phyloP scores from a whole-genome alignment of 768 basidiomycete species.

The Paxillus rubicundulus region DNA sequence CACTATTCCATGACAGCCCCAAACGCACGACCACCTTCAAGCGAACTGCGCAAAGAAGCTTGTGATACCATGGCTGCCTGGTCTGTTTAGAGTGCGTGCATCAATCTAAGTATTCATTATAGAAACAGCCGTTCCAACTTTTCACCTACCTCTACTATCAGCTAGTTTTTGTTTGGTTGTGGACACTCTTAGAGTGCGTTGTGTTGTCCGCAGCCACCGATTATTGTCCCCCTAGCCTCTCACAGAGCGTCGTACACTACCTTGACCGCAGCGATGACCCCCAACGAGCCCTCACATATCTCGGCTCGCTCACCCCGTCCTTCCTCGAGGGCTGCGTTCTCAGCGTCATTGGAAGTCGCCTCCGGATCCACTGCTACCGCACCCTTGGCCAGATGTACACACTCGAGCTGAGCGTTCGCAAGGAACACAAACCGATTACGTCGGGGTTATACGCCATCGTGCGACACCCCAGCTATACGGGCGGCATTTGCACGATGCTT shows the following conservation, averaged over 20 bases:
- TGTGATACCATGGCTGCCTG: neutral
- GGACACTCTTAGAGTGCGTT: neutral
- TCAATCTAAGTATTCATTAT: too few species aligned
- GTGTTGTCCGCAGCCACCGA: neutral
- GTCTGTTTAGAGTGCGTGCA: too few species aligned
- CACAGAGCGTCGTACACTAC: neutral
- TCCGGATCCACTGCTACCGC: constrained; percentile 9
- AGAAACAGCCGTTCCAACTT: too few species aligned
- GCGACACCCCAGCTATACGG: constrained; percentile 31
- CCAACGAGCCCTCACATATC: constrained; percentile 10
- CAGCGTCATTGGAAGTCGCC: neutral
- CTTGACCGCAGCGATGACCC: neutral
- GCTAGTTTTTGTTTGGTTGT: neutral
- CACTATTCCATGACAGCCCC: constrained; percentile 11
- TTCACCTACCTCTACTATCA: neutral
- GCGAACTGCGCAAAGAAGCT: constrained; percentile 14
- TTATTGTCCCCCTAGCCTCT: neutral
- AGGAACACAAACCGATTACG: constrained; percentile 24
- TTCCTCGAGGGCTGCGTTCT: constrained; percentile 1
- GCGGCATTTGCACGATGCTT: fast-evolving
- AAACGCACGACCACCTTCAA: constrained; percentile 10
- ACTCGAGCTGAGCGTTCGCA: constrained; percentile 15
- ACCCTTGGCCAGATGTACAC: constrained; percentile 23
- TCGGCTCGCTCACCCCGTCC: constrained; percentile 6
- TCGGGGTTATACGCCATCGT: constrained; percentile 25